Conservation (phyloP, 106 monocot species). For the Xerophyta viscosa region DNA sequence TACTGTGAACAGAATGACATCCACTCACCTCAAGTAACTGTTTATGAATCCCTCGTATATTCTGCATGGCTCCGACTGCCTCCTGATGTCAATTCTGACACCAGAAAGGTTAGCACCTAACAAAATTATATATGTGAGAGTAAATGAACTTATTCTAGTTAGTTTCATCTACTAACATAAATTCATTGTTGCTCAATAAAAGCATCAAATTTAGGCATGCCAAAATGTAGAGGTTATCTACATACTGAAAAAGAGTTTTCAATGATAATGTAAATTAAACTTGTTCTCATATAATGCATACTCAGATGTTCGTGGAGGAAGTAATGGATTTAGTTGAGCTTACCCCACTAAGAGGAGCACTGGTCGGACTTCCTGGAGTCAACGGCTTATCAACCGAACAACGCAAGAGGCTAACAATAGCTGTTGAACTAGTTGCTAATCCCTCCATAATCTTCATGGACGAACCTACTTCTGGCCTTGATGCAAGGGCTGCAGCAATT, state of each 20-base stretch:
- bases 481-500: slow-evolving; percentile 45
- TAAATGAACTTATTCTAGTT: too few species aligned
- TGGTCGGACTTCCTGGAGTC: slow-evolving; percentile 37
- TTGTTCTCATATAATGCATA: neutral
- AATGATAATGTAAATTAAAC: neutral
- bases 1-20: slow-evolving; percentile 86
- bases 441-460: slow-evolving; percentile 87
- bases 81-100: slow-evolving; percentile 32
- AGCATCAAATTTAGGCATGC: too few species aligned
- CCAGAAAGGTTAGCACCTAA: slow-evolving; percentile 38
- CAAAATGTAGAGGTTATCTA: too few species aligned
- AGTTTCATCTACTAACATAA: too few species aligned
- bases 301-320: slow-evolving; percentile 44
- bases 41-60: slow-evolving; percentile 59
- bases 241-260: neutral
- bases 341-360: slow-evolving; percentile 15
- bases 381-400: slow-evolving; percentile 50
- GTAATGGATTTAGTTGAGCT: slow-evolving; percentile 49
- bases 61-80: slow-evolving; percentile 74
- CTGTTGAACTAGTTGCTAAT: slow-evolving; percentile 65
- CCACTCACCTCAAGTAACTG: slow-evolving; percentile 70
- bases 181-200: too few species aligned
- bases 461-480: slow-evolving; percentile 56
- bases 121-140: neutral
- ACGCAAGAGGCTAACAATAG: slow-evolving; percentile 41